A percentile compares a stretch with the other conserved stretches of the same genome.
phyloP scores from a whole-genome alignment of 306 rosid species.

The Psophocarpus tetragonolobus region DNA sequence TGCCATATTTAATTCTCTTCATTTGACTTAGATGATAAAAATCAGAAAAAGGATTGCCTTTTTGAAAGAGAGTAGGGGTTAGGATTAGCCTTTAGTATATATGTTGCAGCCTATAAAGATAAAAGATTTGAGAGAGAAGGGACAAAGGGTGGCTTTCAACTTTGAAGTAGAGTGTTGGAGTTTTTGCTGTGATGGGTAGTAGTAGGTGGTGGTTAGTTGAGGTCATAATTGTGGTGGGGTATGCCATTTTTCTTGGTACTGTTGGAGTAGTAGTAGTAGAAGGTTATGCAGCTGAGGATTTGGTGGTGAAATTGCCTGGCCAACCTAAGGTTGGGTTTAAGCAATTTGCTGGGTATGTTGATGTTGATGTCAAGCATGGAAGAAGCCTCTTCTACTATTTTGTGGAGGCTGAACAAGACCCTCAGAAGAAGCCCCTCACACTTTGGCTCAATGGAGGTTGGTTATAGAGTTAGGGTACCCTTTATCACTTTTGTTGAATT shows the following conservation, averaged over 20 bases:
- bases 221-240: slow-evolving; percentile 23
- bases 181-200: slow-evolving; percentile 44
- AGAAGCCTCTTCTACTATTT: slow-evolving; percentile 81
- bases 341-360: slow-evolving; percentile 79
- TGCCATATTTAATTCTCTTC: neutral
- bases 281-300: slow-evolving; percentile 66
- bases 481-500: neutral
- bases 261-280: slow-evolving; percentile 30
- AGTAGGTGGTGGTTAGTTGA: slow-evolving; percentile 40
- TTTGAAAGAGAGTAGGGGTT: slow-evolving; percentile 1
- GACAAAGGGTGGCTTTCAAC: neutral
- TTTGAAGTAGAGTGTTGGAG: slow-evolving; percentile 15
- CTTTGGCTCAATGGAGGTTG: slow-evolving; percentile 96
- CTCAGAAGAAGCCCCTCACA: slow-evolving; percentile 55
- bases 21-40: neutral
- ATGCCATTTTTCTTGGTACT: neutral
- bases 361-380: slow-evolving; percentile 61
- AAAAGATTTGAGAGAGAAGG: neutral
- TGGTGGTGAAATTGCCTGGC: slow-evolving; percentile 67
- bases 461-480: neutral
- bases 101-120: neutral
- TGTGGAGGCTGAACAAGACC: slow-evolving; percentile 59
- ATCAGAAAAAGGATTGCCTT: neutral
- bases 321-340: slow-evolving; percentile 68
- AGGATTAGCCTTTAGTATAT: neutral